Evolutionary conservation across 73 alveolate species (phyloP).

Genomic region (Paramecium primaurelia): DNA sequence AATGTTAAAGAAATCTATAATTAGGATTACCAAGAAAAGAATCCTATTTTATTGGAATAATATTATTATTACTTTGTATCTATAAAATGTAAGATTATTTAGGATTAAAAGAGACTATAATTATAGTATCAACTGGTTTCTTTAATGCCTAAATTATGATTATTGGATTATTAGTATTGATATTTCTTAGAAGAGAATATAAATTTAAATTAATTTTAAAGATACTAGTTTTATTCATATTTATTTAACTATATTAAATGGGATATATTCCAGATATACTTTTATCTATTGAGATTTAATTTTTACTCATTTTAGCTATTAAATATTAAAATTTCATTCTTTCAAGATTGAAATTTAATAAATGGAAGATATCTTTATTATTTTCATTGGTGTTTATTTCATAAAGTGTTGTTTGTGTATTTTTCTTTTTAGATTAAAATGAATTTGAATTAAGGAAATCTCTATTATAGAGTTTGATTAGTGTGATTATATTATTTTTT

Average conservation of each 20-base stretch:
- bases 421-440: background rate
- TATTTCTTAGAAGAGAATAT: background rate
- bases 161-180: background rate
- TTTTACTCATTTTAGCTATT: background rate
- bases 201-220: background rate
- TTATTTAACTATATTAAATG: background rate
- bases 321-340: background rate
- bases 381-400: background rate
- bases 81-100: background rate
- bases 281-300: background rate
- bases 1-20: background rate
- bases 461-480: background rate
- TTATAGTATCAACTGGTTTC: background rate
- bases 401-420: background rate
- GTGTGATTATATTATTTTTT: background rate
- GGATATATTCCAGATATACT: background rate
- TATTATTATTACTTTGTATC: background rate
- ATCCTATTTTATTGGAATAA: background rate
- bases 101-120: background rate
- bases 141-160: background rate
- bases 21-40: background rate
- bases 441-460: background rate
- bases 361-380: background rate
- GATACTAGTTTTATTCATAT: background rate
- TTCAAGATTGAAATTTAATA: background rate